Base-by-base conservation (phyloP, 768 basidiomycete species). In the Boletus fagicola region DNA sequence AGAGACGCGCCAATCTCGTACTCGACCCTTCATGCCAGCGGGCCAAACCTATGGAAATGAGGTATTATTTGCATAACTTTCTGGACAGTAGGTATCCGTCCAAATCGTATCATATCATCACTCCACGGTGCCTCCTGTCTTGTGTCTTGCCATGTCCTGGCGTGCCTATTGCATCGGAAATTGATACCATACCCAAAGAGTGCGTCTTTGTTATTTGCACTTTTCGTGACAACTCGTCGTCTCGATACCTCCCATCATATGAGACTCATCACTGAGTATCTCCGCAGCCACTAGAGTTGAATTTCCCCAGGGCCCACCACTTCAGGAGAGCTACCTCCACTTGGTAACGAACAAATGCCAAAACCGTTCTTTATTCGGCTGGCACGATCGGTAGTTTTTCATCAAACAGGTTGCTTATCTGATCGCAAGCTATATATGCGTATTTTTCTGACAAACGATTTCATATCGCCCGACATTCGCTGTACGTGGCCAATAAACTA, bases 401-500 rank as follows among this genome's bases (percentile, higher is more conserved):
- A 65, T 65, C 40, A 50, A 49, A 52, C n/a, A 51, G 31, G 22
- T 28, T 36, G 38, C 54, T 58, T 62, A 71, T 72, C 62, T 69
- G 67, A 67, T 64, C 58, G 44, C 2, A 33, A 45, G 47, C 49
- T 51, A 56, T 62, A 47, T 62, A 54, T 60, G 65, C 33, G 11
- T 31, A 10, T 57, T 46, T 59, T 36, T 12, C 58, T 65, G 54
- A 59, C 65, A 10, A 61, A 64, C 65, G 39, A 56, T 47, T 62
- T 62, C 67, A 69, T 68, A 68, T 62, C 62, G 62, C 66, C 59
- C 62, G 65, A 57, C 51, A 46, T 44, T 64, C 38, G 48, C 56
- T 40, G 44, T 65, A 50, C 49, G 54, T 58, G 40, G 39, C 53
- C 62, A 56, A 36, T 59, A 43, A 36, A 40, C 40, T 48, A 36